Percentiles rank a stretch among this genome's conserved stretches.
These are phyloP conservation scores for Lentinula sp. DNA, from an alignment of 768 basidiomycete genomes.

Conservation along the genomic window DNA sequence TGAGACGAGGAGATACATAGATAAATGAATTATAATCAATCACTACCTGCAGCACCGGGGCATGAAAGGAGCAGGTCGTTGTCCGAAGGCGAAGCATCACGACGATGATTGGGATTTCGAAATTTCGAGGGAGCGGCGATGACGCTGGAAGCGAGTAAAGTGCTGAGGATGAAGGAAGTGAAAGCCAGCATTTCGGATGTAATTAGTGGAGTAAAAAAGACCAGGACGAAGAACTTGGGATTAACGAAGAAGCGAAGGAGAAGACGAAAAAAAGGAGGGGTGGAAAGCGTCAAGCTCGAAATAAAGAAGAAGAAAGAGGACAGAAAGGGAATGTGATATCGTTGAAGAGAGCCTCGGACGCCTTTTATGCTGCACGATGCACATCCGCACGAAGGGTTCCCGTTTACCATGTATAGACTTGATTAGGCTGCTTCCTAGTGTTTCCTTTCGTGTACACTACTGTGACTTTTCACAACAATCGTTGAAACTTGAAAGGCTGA, in stretches of 20 bases:
- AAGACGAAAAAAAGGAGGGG: not conserved
- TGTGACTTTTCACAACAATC: no score
- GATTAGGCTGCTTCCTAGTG: no score
- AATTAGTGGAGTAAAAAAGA: not conserved
- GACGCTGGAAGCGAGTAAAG: not conserved
- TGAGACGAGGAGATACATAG: not conserved
- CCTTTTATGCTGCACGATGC: no score
- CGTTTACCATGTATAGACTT: no score
- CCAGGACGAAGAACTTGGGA: no score
- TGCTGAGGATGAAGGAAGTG: not conserved
- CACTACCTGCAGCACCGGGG: not conserved
- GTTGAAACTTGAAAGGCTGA: no score
- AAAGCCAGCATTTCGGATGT: not conserved
- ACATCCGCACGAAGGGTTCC: no score
- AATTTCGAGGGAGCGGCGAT: not conserved
- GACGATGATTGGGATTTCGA: not conserved
- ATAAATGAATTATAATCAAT: not conserved
- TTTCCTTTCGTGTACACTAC: no score
- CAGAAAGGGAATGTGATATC: not conserved
- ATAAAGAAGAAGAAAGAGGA: not conserved
- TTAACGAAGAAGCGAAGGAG: no score
- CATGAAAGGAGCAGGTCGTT: constrained; percentile 1
- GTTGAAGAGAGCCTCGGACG: not conserved
- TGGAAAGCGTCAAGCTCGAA: not conserved
- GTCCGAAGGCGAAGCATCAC: not conserved